Percentiles rank a stretch among this genome's conserved stretches.
These are phyloP conservation scores for Dorcoceras hygrometricum DNA, from an alignment of 257 asterid species.

Conservation along the genomic window DNA sequence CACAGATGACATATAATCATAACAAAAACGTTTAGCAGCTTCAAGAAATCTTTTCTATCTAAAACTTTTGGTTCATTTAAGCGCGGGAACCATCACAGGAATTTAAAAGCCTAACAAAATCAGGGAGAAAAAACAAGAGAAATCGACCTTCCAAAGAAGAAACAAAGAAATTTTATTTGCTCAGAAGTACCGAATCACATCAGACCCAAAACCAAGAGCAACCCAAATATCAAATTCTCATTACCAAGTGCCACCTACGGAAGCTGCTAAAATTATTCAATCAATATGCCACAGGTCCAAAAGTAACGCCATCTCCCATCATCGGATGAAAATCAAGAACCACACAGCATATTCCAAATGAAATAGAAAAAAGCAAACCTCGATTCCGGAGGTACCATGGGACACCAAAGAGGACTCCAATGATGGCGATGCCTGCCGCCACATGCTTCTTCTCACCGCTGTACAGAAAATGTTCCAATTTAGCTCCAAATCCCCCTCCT, in stretches of 20 bases:
- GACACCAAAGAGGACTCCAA: constrained; percentile 61
- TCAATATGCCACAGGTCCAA: background rate
- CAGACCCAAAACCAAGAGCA: too few relatives aligned
- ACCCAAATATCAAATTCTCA: too few relatives aligned
- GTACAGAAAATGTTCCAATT: constrained; percentile 53
- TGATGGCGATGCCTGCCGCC: constrained; percentile 66
- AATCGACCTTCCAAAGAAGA: too few relatives aligned
- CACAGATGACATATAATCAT: background rate
- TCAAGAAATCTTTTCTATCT: background rate
- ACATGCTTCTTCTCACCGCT: constrained; percentile 95
- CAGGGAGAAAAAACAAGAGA: too few relatives aligned
- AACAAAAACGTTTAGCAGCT: background rate
- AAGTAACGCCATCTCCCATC: background rate
- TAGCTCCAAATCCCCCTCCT: constrained; percentile 62
- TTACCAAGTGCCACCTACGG: too few relatives aligned
- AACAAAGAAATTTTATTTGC: too few relatives aligned
- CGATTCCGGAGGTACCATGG: constrained; percentile 89
- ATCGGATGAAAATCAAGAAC: background rate
- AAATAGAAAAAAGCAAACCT: constrained; percentile 40
- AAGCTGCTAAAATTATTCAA: background rate
- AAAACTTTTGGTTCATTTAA: background rate
- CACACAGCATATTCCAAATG: background rate
- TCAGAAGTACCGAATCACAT: too few relatives aligned
- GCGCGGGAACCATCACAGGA: background rate
- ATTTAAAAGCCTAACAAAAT: too few relatives aligned